Base-by-base conservation (phyloP, 768 basidiomycete species). In the Cubamyces lactineus region DNA sequence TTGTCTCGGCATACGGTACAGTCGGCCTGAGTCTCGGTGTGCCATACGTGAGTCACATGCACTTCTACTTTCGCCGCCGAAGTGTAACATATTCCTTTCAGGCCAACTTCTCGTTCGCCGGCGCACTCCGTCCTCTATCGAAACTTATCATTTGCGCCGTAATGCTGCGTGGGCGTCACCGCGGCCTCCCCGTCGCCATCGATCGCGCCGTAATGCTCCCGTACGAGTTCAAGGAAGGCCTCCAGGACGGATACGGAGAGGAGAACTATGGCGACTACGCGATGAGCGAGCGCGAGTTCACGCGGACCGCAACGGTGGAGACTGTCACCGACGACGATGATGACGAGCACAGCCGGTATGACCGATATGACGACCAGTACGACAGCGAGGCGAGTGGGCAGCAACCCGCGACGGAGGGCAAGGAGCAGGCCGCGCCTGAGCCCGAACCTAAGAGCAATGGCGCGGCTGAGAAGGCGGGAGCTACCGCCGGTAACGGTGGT, bases 101-200 rank as follows among this genome's bases (percentile, higher is more conserved):
- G 94, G 80, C 84, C 71, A 89, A 91, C 71, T 92, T 85, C 68
- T 92, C 92, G 0, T 82, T 98, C 56, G 84, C 85, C 5, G 96
- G 94, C 1, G 84, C 88, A 11, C 86, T 96, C 61, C 78, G 81
- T 15, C 84, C 89, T 0, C 74, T 97, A 5, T 95, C 94, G 0
- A 98, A 98, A 74, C 81, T 98, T 39, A 86, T 98, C 59, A 67
- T 98, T 26, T 88, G 86, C 70, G 73, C 84, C 11, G 94, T 98
- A 66, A 98, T 98, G 93, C 82, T 99, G 63, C 90, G 97, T 59
- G 94, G 95, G 8, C 84, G 94, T 13, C 95, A 98, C 73, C 88
- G 95, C 49, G 92, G 93, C 40, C 77, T 94, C 7, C 92, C 92
- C 0, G 88, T 91, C 21, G 93, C 92, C 9, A 93, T 95, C 49